A percentile compares a stretch with the other conserved stretches of the same genome.
phyloP scores from a whole-genome alignment of 2,329 filamentous ascomycete species.

The Neofusicoccum ribis region DNA sequence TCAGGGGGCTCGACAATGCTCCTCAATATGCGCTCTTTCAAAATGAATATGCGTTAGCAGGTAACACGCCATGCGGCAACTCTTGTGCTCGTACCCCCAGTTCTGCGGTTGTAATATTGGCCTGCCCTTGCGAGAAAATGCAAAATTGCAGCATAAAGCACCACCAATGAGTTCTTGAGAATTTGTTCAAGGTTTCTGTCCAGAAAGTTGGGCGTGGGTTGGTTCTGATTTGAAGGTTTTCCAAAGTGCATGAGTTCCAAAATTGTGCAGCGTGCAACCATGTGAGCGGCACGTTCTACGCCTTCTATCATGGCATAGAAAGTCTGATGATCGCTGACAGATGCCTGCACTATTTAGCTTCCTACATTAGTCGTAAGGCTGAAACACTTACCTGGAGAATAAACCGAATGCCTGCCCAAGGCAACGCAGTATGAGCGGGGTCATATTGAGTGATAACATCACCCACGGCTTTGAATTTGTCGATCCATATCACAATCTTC shows the following conservation, averaged over 20 bases:
- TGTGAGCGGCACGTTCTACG: slow-evolving; percentile 21
- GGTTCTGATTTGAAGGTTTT: too few species aligned
- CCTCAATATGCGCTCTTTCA: neutral
- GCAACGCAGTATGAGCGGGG: slow-evolving; percentile 34
- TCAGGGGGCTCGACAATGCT: neutral
- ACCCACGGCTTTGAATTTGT: slow-evolving; percentile 33
- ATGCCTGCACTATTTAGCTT: neutral
- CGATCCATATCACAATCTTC: slow-evolving; percentile 30
- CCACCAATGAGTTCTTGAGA: slow-evolving; percentile 12
- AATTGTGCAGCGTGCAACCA: slow-evolving; percentile 22
- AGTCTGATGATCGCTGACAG: slow-evolving; percentile 18
- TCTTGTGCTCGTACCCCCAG: neutral
- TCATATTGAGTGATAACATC: slow-evolving; percentile 35
- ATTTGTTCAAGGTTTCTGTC: too few species aligned
- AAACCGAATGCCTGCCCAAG: slow-evolving; percentile 35
- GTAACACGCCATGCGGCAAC: neutral
- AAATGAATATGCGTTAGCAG: too few species aligned
- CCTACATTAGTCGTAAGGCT: neutral
- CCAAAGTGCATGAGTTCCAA: slow-evolving; percentile 19
- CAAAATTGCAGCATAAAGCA: slow-evolving; percentile 22
- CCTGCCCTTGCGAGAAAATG: slow-evolving; percentile 22
- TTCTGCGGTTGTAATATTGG: slow-evolving; percentile 22
- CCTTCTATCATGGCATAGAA: slow-evolving; percentile 16
- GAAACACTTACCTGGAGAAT: slow-evolving; percentile 30
- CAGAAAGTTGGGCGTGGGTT: neutral